phyloP scores from a whole-genome alignment of 176 grass and related monocot species.

The Musa beccarii region DNA sequence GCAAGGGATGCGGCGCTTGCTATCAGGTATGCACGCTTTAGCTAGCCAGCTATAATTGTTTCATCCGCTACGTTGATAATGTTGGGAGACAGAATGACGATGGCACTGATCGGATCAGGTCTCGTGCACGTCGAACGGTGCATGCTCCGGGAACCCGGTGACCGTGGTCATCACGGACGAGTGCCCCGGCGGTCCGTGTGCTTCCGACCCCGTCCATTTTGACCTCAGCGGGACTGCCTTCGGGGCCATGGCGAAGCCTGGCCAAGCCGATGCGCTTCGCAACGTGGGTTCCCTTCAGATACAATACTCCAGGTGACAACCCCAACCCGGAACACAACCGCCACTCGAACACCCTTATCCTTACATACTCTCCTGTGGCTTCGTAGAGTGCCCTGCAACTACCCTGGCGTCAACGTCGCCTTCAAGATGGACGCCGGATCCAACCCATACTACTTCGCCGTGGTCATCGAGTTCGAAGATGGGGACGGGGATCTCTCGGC shows the following conservation, averaged over 20 bases:
- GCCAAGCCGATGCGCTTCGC: neutral
- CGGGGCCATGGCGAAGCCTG: neutral
- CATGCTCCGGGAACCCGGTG: conserved; percentile 42
- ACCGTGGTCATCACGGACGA: conserved; percentile 55
- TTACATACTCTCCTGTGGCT: neutral
- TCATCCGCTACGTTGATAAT: too few relatives aligned
- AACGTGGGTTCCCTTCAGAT: neutral
- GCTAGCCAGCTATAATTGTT: too few relatives aligned
- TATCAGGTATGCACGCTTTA: conserved; percentile 18
- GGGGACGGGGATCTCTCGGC: conserved; percentile 56
- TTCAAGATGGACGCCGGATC: conserved; percentile 69
- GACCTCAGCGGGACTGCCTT: neutral
- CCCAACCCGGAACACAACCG: too few relatives aligned
- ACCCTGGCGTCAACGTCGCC: conserved; percentile 23
- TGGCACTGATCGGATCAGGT: conserved; percentile 21
- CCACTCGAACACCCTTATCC: too few relatives aligned
- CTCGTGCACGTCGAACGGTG: conserved; percentile 28
- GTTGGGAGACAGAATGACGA: too few relatives aligned
- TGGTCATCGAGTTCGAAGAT: conserved; percentile 46
- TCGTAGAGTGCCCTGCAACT: conserved; percentile 42
- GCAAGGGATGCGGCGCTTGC: conserved; percentile 52
- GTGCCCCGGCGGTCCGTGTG: neutral
- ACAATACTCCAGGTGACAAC: neutral
- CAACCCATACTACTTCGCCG: conserved; percentile 48
- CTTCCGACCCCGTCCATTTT: neutral